Base-by-base conservation (phyloP, 495 filamentous ascomycete genomes). In the Evansstolkia leycettana region DNA sequence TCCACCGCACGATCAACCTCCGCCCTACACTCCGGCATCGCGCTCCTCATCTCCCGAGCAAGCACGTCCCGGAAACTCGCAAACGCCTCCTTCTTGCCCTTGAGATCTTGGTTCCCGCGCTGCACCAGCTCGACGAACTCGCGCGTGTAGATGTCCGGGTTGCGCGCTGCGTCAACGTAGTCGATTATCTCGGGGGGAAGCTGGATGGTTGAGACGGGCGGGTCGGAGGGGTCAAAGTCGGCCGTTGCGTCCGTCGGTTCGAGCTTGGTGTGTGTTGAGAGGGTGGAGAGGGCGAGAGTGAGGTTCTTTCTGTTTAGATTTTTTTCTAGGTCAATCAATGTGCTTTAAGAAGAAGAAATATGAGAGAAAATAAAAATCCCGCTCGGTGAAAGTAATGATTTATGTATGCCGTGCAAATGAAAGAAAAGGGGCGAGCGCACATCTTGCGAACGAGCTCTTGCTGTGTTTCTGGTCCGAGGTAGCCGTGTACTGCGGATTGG, bases 111-210 rank as follows among this genome's bases (percentile, higher is more conserved):
- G 53, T 96, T 96, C 20, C 73, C 67, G 42, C 77, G 70, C 54
- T 89, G 74, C 15, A 85, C 83, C 13, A 84, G 65, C 75, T 98
- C 92, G 31, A 96, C 86, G 50, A 95, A 94, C 63, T 96, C 88
- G 25, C 90, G 73, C 35, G 89, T 96, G 67, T 95, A 99, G 60
- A 99, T 94, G 54, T 96, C 89, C 10, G 90, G 90, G 62, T 99
- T 99, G 29, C 90, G 81, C 9, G 85, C 78, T 34, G 81, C 71
- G 55, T 95, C 87, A 33, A 99, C 84, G 63, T 99, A 99, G 40
- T 81, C 70, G 49, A 95, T 82, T 8, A 98, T 76, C 45, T 94
- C 88, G n/a, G 80, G 76, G 2, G 90, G 89, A 17, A 96, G 70
- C 13, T 71, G 67, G 37, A 61, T 58, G 30, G 62, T 62, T 11